Evolutionary conservation across 129 eudicot genomes (phyloP), one percentile per base, ranked within the genome.

Genomic region (Tagetes patula): DNA sequence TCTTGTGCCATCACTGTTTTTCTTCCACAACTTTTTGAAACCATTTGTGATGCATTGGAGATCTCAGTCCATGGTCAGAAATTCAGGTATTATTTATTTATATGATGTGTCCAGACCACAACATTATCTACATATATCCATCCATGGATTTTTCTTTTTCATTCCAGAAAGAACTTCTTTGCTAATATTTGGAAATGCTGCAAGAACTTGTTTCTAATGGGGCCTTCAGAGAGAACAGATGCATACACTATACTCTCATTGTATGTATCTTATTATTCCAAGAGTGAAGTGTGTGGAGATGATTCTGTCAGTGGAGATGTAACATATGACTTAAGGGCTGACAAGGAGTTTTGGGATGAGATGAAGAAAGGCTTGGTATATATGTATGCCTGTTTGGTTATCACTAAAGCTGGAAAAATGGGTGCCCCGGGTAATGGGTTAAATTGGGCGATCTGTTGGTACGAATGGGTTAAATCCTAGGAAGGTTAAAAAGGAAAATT

Each of bases 331-430:
- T 62, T 91, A 30, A 83, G 84, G 75, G 73, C 74, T 41, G 91
- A 88, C 52, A 80, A 80, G 47, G 87, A 83, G 42, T 90, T 95
- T 63, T 95, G 99, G 99, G 86, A 83, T 63, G 97, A 90, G 76
- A 82, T 95, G 68, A 91, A 87, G 78, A 82, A 82, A 75, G 99
- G 97, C 85, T 85, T 95, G 97, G 99, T 95, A 90, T 65, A 20
- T 20, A 20, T 20, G 27, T 20, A 62, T 39, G 39, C 37, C 64
- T 34, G 33, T 75, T 32, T 65, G 8, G 34, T 40, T 36, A 68
- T 40, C 32, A 36, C 70, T 52, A 37, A 66, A 60, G 12, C 40
- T 38, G 65, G 36, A 39, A 33, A 61, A 59, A 34, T 3, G 30
- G 14, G 48, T 5, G 42, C 47, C 4, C n/a, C 5, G 33, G 47